Evolutionary conservation across 2,329 filamentous ascomycete species (phyloP), one percentile per base, ranked within the genome.

Genomic region (Lanzia echinophila): DNA sequence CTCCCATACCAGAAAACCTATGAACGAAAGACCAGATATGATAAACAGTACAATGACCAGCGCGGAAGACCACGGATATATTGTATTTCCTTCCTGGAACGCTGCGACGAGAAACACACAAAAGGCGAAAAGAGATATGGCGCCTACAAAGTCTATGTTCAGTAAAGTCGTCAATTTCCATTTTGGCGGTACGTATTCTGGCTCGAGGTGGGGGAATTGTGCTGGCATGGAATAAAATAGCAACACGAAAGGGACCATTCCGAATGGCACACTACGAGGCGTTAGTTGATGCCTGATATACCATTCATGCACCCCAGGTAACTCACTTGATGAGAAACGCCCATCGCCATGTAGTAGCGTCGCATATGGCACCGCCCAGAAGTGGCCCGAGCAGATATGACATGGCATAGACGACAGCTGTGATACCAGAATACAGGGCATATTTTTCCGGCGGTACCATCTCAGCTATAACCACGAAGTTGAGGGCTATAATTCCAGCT

Each of bases 381-480:
- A 69, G 47, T 3, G 67, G 67, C 17, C 65, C 67, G 41, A 59
- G 54, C 13, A 63, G 38, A 19, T 55, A 50, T 2, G 57, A 34
- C 15, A 61, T 42, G 15, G 55, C 58, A 54, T 36, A 64, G 12
- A 51, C 56, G 43, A 52, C 58, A 31, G 44, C 20, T 17, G 33
- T 24, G 22, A 56, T 33, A 20, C 19, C 32, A 15, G 70, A 63
- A 3, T 65, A 68, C 44, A 71, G 66, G 55, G 71, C 72, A 46
- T 76, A 64, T 56, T 77, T 70, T 6, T 70, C 62, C 17, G 79
- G 63, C 0, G 75, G 72, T 1, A 79, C 71, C 8, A 79, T 63
- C 50, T 79, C 77, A 19, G 71, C 73, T 2, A 78, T 66, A 17
- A 81, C 70, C 50, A 78, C 72, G 32, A 73, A 72, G 2, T 70